Conservation (phyloP, 805 yeast genomes). For the Tetrapisispora nanseiensis region DNA sequence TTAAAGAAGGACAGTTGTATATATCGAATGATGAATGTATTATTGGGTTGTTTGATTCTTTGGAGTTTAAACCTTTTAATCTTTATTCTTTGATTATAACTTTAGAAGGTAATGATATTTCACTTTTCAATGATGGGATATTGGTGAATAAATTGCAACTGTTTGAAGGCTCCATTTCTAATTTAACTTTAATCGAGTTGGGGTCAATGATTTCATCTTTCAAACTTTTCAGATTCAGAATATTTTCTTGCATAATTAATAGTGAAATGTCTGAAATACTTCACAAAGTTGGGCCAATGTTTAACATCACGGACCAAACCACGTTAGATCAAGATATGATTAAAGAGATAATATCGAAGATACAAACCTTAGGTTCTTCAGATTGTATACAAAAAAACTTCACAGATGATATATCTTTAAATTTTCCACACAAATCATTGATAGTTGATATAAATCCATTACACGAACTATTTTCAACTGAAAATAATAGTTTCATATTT, state of each 20-base stretch:
- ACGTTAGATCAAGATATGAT: too few species aligned
- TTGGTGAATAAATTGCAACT: constrained; percentile 15
- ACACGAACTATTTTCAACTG: constrained; percentile 4
- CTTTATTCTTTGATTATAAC: constrained; percentile 15
- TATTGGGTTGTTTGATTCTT: constrained; percentile 21
- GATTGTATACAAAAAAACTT: neutral
- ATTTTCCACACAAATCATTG: constrained; percentile 12
- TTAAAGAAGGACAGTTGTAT: constrained; percentile 21
- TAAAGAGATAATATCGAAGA: too few species aligned
- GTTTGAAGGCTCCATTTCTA: constrained; percentile 8
- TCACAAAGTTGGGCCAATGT: constrained; percentile 4
- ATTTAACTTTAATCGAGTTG: constrained; percentile 16
- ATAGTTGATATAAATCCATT: constrained; percentile 12
- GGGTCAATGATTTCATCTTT: constrained; percentile 29
- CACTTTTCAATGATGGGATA: constrained; percentile 19
- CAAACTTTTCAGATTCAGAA: constrained; percentile 15
- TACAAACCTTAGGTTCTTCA: too few species aligned
- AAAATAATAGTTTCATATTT: neutral
- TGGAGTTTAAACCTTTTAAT: constrained; percentile 16
- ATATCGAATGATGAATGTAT: constrained; percentile 24
- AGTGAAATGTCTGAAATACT: constrained; percentile 8
- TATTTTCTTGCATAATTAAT: constrained; percentile 8
- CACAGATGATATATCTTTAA: neutral
- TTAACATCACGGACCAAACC: too few species aligned
- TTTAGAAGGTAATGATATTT: constrained; percentile 7